phyloP scores from a whole-genome alignment of 2,329 filamentous ascomycete species.

The Amphichorda felina region DNA sequence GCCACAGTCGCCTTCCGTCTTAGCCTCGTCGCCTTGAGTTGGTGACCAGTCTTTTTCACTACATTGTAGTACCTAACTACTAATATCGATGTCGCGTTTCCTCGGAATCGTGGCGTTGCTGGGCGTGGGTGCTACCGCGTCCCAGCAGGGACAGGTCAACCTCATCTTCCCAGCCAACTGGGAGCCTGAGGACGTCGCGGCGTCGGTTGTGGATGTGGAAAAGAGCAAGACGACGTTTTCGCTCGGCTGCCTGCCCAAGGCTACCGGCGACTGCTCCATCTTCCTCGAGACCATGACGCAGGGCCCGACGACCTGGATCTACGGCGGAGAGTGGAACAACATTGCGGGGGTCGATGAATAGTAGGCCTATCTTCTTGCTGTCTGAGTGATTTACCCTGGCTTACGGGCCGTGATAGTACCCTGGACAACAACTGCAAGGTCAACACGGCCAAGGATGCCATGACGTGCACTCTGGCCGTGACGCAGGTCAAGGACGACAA shows the following conservation, averaged over 20 bases:
- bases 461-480: constrained; percentile 1
- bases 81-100: too few relatives aligned
- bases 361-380: background rate
- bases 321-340: background rate
- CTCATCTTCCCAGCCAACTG: constrained; percentile 1
- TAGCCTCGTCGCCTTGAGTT: constrained; percentile 1
- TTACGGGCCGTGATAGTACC: background rate
- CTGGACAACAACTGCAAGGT: constrained; percentile 1
- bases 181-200: background rate
- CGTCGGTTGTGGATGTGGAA: constrained; percentile 1
- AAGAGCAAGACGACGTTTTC: background rate
- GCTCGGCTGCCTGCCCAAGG: constrained; percentile 1
- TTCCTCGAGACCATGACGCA: constrained; percentile 1
- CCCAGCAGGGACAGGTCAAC: background rate
- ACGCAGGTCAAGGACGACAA: constrained; percentile 2
- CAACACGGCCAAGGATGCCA: background rate
- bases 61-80: background rate
- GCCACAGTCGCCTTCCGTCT: constrained; percentile 9
- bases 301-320: constrained; percentile 1
- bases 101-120: background rate
- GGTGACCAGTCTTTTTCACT: too few relatives aligned
- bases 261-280: background rate
- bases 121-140: background rate
- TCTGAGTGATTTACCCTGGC: background rate
- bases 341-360: constrained; percentile 1